Conservation (phyloP, 73 alveolate genomes). For the Tetrahymena borealis region DNA sequence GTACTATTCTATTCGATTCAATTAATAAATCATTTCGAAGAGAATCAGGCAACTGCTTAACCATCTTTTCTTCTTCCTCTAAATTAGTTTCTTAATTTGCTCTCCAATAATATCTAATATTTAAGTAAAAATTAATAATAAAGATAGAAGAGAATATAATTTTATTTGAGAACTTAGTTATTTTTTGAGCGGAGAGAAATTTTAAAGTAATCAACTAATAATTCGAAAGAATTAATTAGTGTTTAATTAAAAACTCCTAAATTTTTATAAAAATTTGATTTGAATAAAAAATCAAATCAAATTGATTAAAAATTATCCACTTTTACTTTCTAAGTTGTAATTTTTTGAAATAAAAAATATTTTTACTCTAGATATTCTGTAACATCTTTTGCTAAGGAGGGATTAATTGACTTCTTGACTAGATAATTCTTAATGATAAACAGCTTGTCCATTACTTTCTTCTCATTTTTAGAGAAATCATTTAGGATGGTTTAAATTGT, state of each 20-base stretch:
- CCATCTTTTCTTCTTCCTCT: neutral
- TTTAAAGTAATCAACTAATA: too few species aligned
- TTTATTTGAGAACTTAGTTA: too few species aligned
- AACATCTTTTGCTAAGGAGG: neutral
- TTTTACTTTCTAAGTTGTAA: too few species aligned
- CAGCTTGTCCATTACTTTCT: neutral
- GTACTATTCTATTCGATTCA: neutral
- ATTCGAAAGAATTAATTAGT: too few species aligned
- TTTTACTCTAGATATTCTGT: neutral
- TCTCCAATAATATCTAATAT: neutral
- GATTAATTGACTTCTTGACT: neutral
- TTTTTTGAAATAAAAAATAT: too few species aligned
- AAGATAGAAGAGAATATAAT: too few species aligned
- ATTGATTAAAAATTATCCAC: too few species aligned
- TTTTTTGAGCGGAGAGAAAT: too few species aligned
- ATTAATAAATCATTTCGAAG: neutral
- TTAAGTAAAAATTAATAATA: neutral
- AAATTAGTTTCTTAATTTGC: neutral
- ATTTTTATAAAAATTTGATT: too few species aligned
- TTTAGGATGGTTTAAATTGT: neutral
- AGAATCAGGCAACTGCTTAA: neutral
- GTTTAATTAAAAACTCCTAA: too few species aligned
- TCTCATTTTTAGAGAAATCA: neutral
- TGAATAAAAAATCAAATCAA: too few species aligned
- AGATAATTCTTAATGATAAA: neutral